Percentiles rank a stretch among this genome's conserved stretches.
These are phyloP conservation scores for Parathielavia appendiculata DNA, from an alignment of 495 filamentous ascomycete genomes.

Conservation along the genomic window DNA sequence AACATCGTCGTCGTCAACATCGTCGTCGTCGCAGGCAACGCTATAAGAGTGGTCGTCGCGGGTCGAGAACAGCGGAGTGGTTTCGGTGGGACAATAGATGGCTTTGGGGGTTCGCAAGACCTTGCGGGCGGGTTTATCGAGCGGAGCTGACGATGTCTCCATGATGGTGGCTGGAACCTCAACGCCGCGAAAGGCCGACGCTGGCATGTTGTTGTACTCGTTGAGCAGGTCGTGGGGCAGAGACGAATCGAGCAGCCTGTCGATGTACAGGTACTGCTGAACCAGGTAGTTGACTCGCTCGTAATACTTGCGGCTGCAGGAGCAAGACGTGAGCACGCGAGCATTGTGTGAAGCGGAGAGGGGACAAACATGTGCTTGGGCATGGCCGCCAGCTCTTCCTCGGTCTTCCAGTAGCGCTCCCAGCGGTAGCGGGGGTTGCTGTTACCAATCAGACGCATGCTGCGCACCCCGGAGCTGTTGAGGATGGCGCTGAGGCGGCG, in stretches of 20 bases:
- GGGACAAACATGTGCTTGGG: slow-evolving; percentile 53
- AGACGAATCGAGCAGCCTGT: slow-evolving; percentile 83
- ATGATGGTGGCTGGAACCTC: slow-evolving; percentile 54
- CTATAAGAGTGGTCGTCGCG: slow-evolving; percentile 31
- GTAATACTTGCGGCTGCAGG: slow-evolving; percentile 67
- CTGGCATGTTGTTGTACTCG: slow-evolving; percentile 63
- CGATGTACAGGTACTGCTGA: slow-evolving; percentile 85
- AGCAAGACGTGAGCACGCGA: background rate
- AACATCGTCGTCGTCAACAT: slow-evolving; percentile 19
- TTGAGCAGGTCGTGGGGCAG: slow-evolving; percentile 80
- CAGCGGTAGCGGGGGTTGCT: slow-evolving; percentile 70
- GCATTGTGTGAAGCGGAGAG: background rate
- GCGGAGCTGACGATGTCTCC: slow-evolving; percentile 34
- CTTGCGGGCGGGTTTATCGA: slow-evolving; percentile 19
- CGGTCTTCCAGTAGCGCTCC: slow-evolving; percentile 68
- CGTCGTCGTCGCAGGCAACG: slow-evolving; percentile 32
- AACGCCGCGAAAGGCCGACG: slow-evolving; percentile 38
- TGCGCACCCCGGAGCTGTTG: slow-evolving; percentile 65
- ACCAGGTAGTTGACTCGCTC: slow-evolving; percentile 77
- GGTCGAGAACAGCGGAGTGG: slow-evolving; percentile 54
- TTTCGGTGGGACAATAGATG: slow-evolving; percentile 72
- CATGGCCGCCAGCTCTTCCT: slow-evolving; percentile 59
- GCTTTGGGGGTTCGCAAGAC: slow-evolving; percentile 71
- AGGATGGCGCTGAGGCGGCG: slow-evolving; percentile 51
- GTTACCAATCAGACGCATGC: slow-evolving; percentile 71